Evolutionary conservation across 176 grass and related monocot species (phyloP), one percentile per base, ranked within the genome.

Genomic region (Bonia amplexicaulis): DNA sequence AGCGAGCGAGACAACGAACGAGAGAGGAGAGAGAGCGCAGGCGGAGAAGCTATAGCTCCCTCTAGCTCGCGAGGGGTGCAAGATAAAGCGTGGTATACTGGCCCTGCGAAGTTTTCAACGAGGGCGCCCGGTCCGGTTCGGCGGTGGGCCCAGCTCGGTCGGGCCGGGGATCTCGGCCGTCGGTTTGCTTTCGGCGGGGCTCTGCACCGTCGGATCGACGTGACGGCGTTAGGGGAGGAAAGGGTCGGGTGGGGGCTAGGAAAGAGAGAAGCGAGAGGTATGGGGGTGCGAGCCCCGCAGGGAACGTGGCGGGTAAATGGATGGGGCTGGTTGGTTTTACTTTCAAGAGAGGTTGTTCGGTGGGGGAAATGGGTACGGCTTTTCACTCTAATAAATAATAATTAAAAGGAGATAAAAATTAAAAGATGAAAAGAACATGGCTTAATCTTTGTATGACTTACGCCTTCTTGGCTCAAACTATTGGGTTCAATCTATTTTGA

Each of bases 101-200:
- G 51, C 78, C 82, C 84, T 81, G 92, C 77, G 84, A 94, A 89
- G 85, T 42, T 89, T 91, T 91, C 92, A 89, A 94, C 86, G 86
- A 88, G 89, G 86, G 39, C 79, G 53, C 69, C 85, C 84, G 39
- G 80, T 52, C 41, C 81, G 66, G 77, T 27, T 55, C 65, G 41
- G 31, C 22, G 17, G 23, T 63, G 71, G 79, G 45, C 2, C 80
- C 71, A 22, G 79, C n/a, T 41, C 40, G 22, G 5, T 0, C 19
- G 7, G 4, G 22, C 1, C 59, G 3, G 4, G 7, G 10, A 88
- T 88, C 88, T 6, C 0, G 35, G 0, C 57, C 88, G 82, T 80
- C 49, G 13, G 14, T 26, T 46, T 0, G 69, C 0, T 20, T 55
- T 44, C 2, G 81, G 80, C 6, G 35, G 69, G 53, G 20, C 10